phyloP scores from a whole-genome alignment of 371 early-diverging fungal genomes.

The Mortierella sp. region DNA sequence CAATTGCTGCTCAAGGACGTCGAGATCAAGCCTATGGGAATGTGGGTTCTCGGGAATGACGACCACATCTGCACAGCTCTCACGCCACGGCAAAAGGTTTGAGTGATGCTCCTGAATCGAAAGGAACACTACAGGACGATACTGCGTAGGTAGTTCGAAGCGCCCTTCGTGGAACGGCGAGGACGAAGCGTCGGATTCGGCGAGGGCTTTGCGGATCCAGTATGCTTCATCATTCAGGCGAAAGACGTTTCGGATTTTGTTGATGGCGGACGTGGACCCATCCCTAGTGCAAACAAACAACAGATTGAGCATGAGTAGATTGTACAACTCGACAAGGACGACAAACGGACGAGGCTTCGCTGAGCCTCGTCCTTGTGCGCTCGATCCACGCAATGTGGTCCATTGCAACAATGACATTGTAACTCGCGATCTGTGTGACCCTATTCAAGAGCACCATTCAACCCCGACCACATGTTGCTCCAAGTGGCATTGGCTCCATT shows the following conservation, averaged over 20 bases:
- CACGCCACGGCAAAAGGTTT: constrained; percentile 32
- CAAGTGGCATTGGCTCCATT: too few relatives aligned
- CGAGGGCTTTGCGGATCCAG: constrained; percentile 27
- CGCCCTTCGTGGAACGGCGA: constrained; percentile 21
- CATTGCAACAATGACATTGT: too few relatives aligned
- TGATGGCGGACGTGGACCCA: constrained; percentile 32
- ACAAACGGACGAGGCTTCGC: too few relatives aligned
- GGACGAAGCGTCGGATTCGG: neutral
- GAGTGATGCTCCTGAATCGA: constrained; percentile 35
- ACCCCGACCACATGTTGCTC: too few relatives aligned
- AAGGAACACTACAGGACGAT: constrained; percentile 28
- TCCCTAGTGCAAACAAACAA: constrained; percentile 8
- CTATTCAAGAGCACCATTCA: too few relatives aligned
- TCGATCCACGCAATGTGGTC: too few relatives aligned
- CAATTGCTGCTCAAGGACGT: constrained; percentile 20
- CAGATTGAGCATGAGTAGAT: neutral
- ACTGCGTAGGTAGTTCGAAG: constrained; percentile 16
- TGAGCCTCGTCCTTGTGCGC: too few relatives aligned
- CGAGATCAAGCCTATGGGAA: constrained; percentile 12
- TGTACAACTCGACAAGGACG: neutral
- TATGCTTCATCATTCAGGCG: constrained; percentile 27
- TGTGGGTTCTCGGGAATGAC: constrained; percentile 11
- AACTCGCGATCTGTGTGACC: too few relatives aligned
- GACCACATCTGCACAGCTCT: constrained; percentile 25
- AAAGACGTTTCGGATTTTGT: constrained; percentile 37